phyloP scores from a whole-genome alignment of 2,329 filamentous ascomycete genomes.

The Sphaerulina musiva region DNA sequence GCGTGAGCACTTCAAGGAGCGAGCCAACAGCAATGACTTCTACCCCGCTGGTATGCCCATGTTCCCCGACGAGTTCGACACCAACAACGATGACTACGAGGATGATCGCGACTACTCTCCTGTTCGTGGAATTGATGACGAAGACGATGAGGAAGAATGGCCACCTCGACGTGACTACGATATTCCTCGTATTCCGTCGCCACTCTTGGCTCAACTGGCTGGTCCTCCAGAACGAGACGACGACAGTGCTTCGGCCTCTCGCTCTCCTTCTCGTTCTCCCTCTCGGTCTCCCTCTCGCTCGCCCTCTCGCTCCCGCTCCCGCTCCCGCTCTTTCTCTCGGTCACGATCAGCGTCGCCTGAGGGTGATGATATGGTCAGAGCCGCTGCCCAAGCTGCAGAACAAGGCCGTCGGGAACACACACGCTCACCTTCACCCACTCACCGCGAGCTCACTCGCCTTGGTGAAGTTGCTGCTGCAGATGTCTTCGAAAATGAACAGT shows the following conservation, averaged over 20 bases:
- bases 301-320: too few relatives aligned
- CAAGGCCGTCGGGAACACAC: slow-evolving; percentile 1
- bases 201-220: slow-evolving; percentile 10
- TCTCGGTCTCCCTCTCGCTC: neutral
- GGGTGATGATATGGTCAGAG: slow-evolving; percentile 2
- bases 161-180: slow-evolving; percentile 11
- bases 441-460: slow-evolving; percentile 2
- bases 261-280: neutral
- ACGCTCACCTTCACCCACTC: slow-evolving; percentile 5
- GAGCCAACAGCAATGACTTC: slow-evolving; percentile 9
- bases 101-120: slow-evolving; percentile 7
- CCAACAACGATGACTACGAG: neutral
- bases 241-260: slow-evolving; percentile 2
- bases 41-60: slow-evolving; percentile 4
- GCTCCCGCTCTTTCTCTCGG: neutral
- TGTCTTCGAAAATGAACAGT: slow-evolving; percentile 3
- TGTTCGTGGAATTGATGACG: slow-evolving; percentile 8
- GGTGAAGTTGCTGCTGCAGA: slow-evolving; percentile 4
- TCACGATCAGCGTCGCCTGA: slow-evolving; percentile 5
- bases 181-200: slow-evolving; percentile 9
- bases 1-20: slow-evolving; percentile 5
- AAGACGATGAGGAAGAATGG: slow-evolving; percentile 9
- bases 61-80: slow-evolving; percentile 12
- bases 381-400: slow-evolving; percentile 3
- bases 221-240: slow-evolving; percentile 6